Conservation (phyloP, 768 basidiomycete species). For the Cyclocybe aegerita region DNA sequence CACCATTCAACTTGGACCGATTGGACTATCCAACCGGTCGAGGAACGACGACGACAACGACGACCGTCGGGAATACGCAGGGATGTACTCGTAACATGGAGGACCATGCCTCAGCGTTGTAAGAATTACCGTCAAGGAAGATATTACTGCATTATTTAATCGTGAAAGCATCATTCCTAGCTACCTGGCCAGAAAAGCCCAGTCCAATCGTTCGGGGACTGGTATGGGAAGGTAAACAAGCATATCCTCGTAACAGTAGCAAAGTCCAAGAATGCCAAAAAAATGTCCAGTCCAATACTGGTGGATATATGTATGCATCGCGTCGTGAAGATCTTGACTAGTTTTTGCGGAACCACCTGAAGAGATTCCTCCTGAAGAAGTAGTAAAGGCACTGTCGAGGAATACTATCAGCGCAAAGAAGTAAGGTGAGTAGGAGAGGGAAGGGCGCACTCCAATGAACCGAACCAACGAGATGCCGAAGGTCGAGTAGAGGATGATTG, state of each 20-base stretch:
- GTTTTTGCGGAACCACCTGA: slow-evolving; percentile 77
- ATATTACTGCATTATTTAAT: no score
- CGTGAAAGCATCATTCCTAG: no score
- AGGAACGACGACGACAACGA: slow-evolving; percentile 1
- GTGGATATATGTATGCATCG: neutral
- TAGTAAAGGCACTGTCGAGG: slow-evolving; percentile 70
- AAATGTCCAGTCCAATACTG: neutral
- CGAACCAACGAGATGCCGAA: slow-evolving; percentile 71
- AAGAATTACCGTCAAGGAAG: no score
- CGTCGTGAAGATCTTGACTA: slow-evolving; percentile 28
- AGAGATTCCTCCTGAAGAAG: slow-evolving; percentile 81
- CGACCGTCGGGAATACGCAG: slow-evolving; percentile 33
- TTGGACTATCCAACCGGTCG: neutral
- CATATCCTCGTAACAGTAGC: no score
- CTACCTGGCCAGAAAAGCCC: no score
- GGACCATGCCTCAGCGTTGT: neutral
- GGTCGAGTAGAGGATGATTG: slow-evolving; percentile 77
- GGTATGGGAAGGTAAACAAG: no score
- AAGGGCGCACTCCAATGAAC: slow-evolving; percentile 66
- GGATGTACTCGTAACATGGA: slow-evolving; percentile 56
- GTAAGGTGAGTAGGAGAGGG: neutral
- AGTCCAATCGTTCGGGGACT: no score
- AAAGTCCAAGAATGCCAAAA: neutral
- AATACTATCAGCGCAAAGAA: neutral
- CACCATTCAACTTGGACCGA: neutral